A percentile compares a stretch with the other conserved stretches of the same genome.
Evolutionary conservation across 345 rosid genomes (phyloP).

Genomic region (Iberis pinnata): DNA sequence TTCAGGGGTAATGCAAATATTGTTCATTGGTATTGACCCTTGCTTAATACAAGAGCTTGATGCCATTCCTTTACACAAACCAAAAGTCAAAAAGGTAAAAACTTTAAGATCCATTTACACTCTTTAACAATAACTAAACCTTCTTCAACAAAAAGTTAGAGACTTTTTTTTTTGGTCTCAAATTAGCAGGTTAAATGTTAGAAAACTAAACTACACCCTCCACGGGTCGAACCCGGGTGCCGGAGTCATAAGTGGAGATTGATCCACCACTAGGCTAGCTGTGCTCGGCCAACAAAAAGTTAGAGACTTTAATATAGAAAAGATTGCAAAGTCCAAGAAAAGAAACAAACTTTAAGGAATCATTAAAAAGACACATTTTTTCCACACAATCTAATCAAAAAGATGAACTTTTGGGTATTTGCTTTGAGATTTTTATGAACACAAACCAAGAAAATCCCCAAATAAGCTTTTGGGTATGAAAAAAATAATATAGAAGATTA

Average conservation of each 20-base stretch:
- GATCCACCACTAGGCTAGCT: too few species aligned
- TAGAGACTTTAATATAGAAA: too few species aligned
- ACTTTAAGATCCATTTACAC: constrained; percentile 15
- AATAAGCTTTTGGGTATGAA: not conserved
- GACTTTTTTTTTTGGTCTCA: constrained; percentile 18
- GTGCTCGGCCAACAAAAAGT: too few species aligned
- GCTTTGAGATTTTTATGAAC: constrained; percentile 7
- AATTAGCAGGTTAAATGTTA: too few species aligned
- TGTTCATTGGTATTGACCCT: constrained; percentile 44
- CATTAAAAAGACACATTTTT: constrained; percentile 12
- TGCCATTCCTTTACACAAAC: constrained; percentile 50
- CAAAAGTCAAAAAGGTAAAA: constrained; percentile 9
- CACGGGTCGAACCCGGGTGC: too few species aligned
- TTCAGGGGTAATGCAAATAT: constrained; percentile 50
- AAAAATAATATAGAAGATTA: constrained; percentile 8
- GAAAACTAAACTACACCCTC: too few species aligned
- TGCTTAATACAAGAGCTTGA: constrained; percentile 71
- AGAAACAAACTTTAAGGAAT: constrained; percentile 23
- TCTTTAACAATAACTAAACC: constrained; percentile 22
- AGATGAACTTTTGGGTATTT: not conserved
- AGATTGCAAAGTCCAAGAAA: not conserved
- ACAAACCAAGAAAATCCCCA: not conserved
- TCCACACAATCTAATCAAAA: not conserved
- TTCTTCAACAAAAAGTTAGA: constrained; percentile 18
- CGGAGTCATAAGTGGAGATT: too few species aligned